Percentiles rank a stretch among this genome's conserved stretches.
These are phyloP conservation scores for Chlamydomonas reinhardtii DNA, from an alignment of 163 green algal species.

Conservation along the genomic window DNA sequence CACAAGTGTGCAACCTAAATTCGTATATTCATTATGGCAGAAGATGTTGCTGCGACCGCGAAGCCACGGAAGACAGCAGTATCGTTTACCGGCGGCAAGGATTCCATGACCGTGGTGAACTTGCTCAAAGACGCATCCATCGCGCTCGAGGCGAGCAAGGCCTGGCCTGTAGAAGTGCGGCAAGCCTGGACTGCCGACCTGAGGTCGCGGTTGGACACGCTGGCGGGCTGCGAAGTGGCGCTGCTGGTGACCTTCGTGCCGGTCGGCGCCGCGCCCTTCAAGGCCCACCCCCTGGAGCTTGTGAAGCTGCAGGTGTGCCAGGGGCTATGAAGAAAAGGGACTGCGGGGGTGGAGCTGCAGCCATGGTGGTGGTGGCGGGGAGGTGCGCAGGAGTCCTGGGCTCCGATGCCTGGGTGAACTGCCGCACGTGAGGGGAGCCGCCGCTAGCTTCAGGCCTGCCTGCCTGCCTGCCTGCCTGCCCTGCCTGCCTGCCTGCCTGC, in stretches of 20 bases:
- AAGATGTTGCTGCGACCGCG: too few species aligned
- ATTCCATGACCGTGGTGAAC: constrained; percentile 24
- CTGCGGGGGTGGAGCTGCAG: too few species aligned
- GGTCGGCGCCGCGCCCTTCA: constrained; percentile 2
- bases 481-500: too few species aligned
- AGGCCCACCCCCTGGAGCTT: constrained; percentile 44
- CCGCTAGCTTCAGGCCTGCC: too few species aligned
- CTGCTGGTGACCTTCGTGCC: constrained; percentile 50
- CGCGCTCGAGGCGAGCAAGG: background rate
- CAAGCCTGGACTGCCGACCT: background rate
- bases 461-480: too few species aligned
- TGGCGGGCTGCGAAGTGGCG: background rate
- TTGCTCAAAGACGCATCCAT: background rate
- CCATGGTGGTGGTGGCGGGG: too few species aligned
- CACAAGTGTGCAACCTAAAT: too few species aligned
- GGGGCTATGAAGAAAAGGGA: too few species aligned
- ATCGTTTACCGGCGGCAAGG: constrained; percentile 54
- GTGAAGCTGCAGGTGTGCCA: constrained; percentile 17
- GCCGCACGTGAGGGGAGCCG: too few species aligned
- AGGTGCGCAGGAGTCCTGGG: too few species aligned
- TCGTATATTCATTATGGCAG: too few species aligned
- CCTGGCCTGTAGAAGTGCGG: background rate
- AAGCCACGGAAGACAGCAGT: constrained; percentile 20
- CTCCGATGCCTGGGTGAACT: too few species aligned
- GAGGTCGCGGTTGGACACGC: background rate